Evolutionary conservation across 352 stramenopile species (phyloP).

Genomic region (Globisporangium spinosum): DNA sequence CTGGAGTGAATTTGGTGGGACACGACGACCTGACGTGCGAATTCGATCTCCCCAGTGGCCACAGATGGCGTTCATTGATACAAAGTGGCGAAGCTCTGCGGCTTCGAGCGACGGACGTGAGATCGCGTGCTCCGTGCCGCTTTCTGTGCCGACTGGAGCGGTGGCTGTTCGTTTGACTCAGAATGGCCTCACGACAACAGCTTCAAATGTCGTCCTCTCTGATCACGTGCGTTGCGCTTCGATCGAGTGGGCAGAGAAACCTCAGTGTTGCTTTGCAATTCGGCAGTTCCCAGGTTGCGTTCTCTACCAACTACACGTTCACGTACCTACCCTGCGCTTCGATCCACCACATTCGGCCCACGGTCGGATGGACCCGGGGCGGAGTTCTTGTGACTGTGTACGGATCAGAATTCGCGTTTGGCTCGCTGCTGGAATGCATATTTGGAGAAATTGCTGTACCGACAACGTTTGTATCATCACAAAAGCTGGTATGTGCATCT

Average conservation of each 20-base stretch:
- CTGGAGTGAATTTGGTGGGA: background rate
- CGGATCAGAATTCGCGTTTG: slow-evolving; percentile 26
- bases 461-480: slow-evolving; percentile 25
- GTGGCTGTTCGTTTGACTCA: slow-evolving; percentile 13
- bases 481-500: slow-evolving; percentile 29
- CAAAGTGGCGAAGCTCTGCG: slow-evolving; percentile 7
- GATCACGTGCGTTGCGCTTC: slow-evolving; percentile 21
- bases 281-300: background rate
- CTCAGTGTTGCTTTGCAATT: slow-evolving; percentile 16
- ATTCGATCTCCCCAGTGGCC: slow-evolving; percentile 2
- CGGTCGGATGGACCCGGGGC: slow-evolving; percentile 33
- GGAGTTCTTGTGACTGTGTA: slow-evolving; percentile 27
- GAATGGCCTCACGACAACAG: background rate
- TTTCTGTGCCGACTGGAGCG: slow-evolving; percentile 11
- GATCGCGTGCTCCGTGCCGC: slow-evolving; percentile 1
- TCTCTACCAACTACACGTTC: slow-evolving; percentile 13
- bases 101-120: background rate
- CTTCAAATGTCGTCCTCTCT: slow-evolving; percentile 25
- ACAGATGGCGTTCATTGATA: background rate
- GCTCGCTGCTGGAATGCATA: slow-evolving; percentile 24
- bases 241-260: background rate
- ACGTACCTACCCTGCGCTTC: slow-evolving; percentile 17
- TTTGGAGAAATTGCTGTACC: slow-evolving; percentile 27
- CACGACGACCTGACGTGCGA: slow-evolving; percentile 2
- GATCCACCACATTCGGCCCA: slow-evolving; percentile 25